Evolutionary conservation across 805 yeast species (phyloP), one percentile per base, ranked within the genome.

Genomic region (Jamesozyma gamospora): DNA sequence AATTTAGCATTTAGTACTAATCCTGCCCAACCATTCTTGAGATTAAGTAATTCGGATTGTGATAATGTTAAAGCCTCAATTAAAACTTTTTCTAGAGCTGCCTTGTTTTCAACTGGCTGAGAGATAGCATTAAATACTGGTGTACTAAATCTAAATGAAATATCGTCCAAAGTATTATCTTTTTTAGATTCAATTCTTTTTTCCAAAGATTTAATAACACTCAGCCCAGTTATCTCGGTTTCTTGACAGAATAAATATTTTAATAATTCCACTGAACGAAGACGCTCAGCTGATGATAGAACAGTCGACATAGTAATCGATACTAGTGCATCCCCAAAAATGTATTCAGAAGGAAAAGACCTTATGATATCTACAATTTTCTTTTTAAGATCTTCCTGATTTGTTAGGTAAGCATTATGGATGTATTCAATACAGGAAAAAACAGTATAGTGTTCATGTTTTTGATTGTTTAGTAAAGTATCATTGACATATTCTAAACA

Each of bases 1-100:
- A 71, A 50, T 2, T 61, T 53, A 7, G 82, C 71, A 34, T 73
- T 65, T 50, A 79, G 73, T 28, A 77, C 77, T 32, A 86, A 60
- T 0, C 82, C 82, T 27, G 86, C 81, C 97, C 97, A 90, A 1
- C 81, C 79, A 43, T 72, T 62, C 55, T 66, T 62, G 45, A 58
- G 41, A 34, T 59, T 46, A n/a, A 74, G 54, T 2, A 48, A 39
- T 2, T 50, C 36, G 42, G 66, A 68, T 49, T 79, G 82, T 14
- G 71, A 49, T 5, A 71, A 45, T 18, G 75, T 54, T 14, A 77
- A 51, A 14, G 67, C 43, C 9, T 66, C 59, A 15, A 68, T 44
- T 13, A 79, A 45, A 17, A 66, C 60, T 7, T 55, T 41, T 4
- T 55, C 52, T 35, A 64, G 41, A 10, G 58, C 40, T 1, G 46